phyloP scores from a whole-genome alignment of 106 monocot genomes.

The Dendrobium huoshanense region DNA sequence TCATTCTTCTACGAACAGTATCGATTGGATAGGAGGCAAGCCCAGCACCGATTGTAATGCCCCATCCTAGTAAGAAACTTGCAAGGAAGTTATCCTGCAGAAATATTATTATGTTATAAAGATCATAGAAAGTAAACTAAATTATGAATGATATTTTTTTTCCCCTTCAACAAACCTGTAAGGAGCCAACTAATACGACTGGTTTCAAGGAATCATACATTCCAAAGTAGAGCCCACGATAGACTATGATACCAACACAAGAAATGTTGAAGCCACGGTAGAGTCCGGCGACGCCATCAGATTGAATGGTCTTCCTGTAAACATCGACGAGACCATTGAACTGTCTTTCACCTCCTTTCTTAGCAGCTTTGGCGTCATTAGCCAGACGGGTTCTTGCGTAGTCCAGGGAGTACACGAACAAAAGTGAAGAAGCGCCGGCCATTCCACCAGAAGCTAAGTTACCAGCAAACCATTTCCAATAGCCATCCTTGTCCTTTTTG shows the following conservation, averaged over 20 bases:
- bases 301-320: constrained; percentile 14
- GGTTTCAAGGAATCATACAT: constrained; percentile 24
- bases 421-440: constrained; percentile 17
- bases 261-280: constrained; percentile 24
- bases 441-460: constrained; percentile 19
- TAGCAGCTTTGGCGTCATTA: constrained; percentile 17
- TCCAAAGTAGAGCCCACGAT: constrained; percentile 22
- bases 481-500: constrained; percentile 24
- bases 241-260: constrained; percentile 22
- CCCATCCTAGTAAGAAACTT: constrained; percentile 18
- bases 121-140: too few relatives aligned
- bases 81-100: constrained; percentile 18
- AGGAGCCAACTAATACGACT: constrained; percentile 6
- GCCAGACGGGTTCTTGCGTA: constrained; percentile 19
- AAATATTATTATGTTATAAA: not conserved
- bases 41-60: constrained; percentile 14
- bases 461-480: constrained; percentile 27
- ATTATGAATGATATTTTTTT: too few relatives aligned
- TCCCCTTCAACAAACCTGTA: not conserved
- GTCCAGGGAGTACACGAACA: constrained; percentile 22
- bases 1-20: constrained; percentile 19
- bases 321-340: constrained; percentile 22
- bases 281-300: constrained; percentile 17
- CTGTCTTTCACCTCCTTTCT: constrained; percentile 25
- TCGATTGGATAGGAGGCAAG: constrained; percentile 20